Evolutionary conservation across 2,329 filamentous ascomycete species (phyloP).

Genomic region (Leptodontidium sp.): DNA sequence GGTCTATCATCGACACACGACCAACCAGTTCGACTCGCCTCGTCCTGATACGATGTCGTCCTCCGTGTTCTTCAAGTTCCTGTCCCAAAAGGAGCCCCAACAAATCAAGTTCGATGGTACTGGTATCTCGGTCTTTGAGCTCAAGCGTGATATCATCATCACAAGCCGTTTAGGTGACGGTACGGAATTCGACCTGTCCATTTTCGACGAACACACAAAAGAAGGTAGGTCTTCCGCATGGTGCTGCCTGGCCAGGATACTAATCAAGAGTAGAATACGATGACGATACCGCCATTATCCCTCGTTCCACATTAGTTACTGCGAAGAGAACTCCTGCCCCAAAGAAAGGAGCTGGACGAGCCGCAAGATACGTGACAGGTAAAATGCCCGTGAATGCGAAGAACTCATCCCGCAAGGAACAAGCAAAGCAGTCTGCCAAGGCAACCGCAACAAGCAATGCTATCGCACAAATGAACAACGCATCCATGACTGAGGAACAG

Average conservation of each 20-base stretch:
- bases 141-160: constrained; percentile 98
- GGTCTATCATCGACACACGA: constrained; percentile 28
- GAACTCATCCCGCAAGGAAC: constrained; percentile 75
- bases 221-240: constrained; percentile 72
- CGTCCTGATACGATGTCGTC: constrained; percentile 53
- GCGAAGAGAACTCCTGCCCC: constrained; percentile 85
- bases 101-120: constrained; percentile 97
- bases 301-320: constrained; percentile 91
- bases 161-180: constrained; percentile 94
- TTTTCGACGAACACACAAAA: constrained; percentile 90
- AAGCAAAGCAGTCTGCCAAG: constrained; percentile 62
- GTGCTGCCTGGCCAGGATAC: constrained; percentile 6
- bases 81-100: constrained; percentile 94
- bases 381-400: constrained; percentile 93
- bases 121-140: constrained; percentile 96
- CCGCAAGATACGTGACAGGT: constrained; percentile 93
- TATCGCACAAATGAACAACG: constrained; percentile 72
- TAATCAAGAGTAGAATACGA: constrained; percentile 77
- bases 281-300: constrained; percentile 97
- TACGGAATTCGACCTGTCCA: constrained; percentile 93
- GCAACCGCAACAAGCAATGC: constrained; percentile 59
- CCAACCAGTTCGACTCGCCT: constrained; percentile 28
- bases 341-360: constrained; percentile 86
- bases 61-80: constrained; percentile 99
- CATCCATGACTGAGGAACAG: constrained; percentile 86